Evolutionary conservation across 2,329 filamentous ascomycete genomes (phyloP), one percentile per base, ranked within the genome.

Genomic region (Pseudocercospora vitis): DNA sequence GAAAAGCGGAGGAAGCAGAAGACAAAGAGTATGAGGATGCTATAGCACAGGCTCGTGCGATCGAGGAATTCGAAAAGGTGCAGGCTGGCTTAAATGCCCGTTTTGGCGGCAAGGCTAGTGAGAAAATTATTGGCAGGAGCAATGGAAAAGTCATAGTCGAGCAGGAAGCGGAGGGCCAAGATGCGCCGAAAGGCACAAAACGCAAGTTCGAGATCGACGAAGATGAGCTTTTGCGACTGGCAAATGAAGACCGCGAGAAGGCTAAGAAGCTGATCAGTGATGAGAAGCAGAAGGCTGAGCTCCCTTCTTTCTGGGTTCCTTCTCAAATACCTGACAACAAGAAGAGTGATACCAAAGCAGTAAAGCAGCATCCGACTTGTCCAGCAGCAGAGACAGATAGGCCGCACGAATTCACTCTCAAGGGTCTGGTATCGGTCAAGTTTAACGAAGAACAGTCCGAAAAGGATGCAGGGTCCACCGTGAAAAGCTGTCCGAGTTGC

Each of bases 231-330:
- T 77, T 81, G 59, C 79, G 84, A 37, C 85, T 91, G 63, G 86
- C 85, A 3, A 74, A 76, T 50, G 82, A 86, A 53, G 90, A 95
- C 68, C 81, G 84, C 56, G 77, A 80, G 28, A 87, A 86, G 67
- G 83, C 87, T 18, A 84, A 86, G 64, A 84, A 80, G 56, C 83
- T 84, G 16, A 80, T 94, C 53, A 45, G 55, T 2, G 70, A 81
- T 82, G 61, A 78, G 78, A 48, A 87, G 85, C 68, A 84, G 84
- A 66, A 84, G 78, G 58, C 83, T 82, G 40, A 81, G 91, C 56
- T 96, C 0, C 89, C 90, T 0, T 95, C 90, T 0, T 97, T 97
- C 74, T 97, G 92, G 94, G 87, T 92, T 1, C 92, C 91, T 0
- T 89, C 87, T 0, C 81, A 91, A 52, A 95, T 89, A 0, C 90